Evolutionary conservation across 202 grass and related monocot species (phyloP), one percentile per base, ranked within the genome.

Genomic region (Setaria viridis): DNA sequence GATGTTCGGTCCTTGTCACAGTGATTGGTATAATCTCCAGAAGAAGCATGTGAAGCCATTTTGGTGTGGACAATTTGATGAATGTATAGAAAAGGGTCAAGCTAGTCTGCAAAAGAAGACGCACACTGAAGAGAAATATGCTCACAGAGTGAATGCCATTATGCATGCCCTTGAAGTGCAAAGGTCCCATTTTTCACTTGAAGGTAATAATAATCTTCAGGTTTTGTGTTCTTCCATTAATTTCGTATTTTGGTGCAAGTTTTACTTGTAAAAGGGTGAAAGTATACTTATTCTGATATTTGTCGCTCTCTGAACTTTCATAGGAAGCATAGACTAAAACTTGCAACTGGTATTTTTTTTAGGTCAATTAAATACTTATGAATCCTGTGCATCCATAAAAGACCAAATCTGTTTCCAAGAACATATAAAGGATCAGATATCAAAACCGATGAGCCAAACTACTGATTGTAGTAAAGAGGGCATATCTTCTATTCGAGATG

Each of bases 11-110:
- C 76, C 89, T 55, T 39, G 53, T 55, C 20, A 85, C 85, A 91
- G 92, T 84, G 91, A 95, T 74, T 98, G 87, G 87, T 98, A 95
- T 88, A 98, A 92, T 86, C 83, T 95, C 7, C 85, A 93, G 76
- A 93, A 95, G 81, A 88, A 88, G 53, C 72, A 85, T 62, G 87
- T 95, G 45, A 95, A 95, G 84, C 70, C 91, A 91, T 95, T 98
- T 84, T 80, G 95, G 47, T 95, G 93, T 80, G 80, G 93, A 56
- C 87, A 98, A 43, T 93, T 92, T 78, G 91, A 90, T 35, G 91
- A 93, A 57, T 95, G 89, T 82, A 98, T 95, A 93, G 91, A 90
- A 83, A 92, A 85, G 70, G 45, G 45, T 74, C 72, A 80, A 90
- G 35, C 78, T 81, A 63, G 78, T 21, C 76, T 74, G 30, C 84